phyloP scores from a whole-genome alignment of 352 stramenopile genomes.

The Globisporangium abappressorium region DNA sequence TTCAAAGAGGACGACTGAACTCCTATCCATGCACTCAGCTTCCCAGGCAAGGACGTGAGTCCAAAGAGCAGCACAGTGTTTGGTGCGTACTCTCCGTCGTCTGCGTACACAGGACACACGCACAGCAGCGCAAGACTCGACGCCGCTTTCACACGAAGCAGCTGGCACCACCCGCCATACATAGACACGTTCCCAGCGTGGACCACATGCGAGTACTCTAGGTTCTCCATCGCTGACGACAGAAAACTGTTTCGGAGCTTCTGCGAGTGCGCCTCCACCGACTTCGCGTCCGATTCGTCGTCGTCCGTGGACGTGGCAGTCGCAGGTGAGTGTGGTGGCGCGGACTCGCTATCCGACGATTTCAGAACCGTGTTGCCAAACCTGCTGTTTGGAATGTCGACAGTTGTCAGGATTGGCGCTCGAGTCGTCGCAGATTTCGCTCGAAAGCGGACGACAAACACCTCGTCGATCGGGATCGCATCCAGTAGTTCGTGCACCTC shows the following conservation, averaged over 20 bases:
- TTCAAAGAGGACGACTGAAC: slow-evolving; percentile 27
- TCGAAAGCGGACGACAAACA: slow-evolving; percentile 49
- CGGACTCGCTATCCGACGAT: neutral
- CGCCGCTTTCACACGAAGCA: slow-evolving; percentile 35
- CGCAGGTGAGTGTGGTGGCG: neutral
- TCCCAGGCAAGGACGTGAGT: slow-evolving; percentile 41
- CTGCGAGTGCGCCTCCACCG: slow-evolving; percentile 27
- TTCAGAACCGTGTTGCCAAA: neutral
- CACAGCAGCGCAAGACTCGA: slow-evolving; percentile 46
- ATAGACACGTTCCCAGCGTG: slow-evolving; percentile 66
- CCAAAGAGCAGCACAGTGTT: slow-evolving; percentile 72
- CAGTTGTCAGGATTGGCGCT: neutral
- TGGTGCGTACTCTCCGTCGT: slow-evolving; percentile 73
- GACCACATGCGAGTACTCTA: slow-evolving; percentile 38
- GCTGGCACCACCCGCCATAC: slow-evolving; percentile 68
- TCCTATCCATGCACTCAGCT: slow-evolving; percentile 66
- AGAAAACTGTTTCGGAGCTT: slow-evolving; percentile 37
- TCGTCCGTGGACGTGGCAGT: slow-evolving; percentile 1
- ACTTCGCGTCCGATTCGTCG: slow-evolving; percentile 9
- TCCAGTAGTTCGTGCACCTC: slow-evolving; percentile 36
- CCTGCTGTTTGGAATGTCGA: neutral
- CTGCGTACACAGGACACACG: slow-evolving; percentile 68
- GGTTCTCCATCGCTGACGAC: slow-evolving; percentile 17
- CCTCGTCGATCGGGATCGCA: slow-evolving; percentile 26
- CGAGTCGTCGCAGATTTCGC: slow-evolving; percentile 21